Evolutionary conservation across 1,284 basidiomycete species (phyloP).

Genomic region (Clitocybe nebularis): DNA sequence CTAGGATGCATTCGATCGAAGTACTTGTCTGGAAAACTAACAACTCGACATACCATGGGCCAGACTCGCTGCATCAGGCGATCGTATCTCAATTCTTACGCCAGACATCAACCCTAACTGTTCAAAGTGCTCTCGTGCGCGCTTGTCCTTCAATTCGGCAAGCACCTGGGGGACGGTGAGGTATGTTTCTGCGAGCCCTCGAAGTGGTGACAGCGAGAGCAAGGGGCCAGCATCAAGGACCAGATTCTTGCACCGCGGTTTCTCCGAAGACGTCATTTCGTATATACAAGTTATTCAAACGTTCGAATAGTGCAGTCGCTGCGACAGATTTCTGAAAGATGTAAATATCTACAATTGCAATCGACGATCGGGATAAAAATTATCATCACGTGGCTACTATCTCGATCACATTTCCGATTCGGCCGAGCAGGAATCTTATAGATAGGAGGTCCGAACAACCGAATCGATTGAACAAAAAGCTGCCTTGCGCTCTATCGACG

Average conservation of each 20-base stretch:
- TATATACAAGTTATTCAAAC: conserved; percentile 12
- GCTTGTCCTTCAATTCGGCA: conserved; percentile 83
- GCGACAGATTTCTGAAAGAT: no score
- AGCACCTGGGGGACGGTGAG: conserved; percentile 88
- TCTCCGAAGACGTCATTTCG: conserved; percentile 19
- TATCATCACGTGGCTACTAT: conserved; percentile 14
- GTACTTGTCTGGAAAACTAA: conserved; percentile 5
- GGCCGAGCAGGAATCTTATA: conserved; percentile 14
- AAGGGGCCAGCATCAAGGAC: conserved; percentile 92
- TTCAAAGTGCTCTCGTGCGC: conserved; percentile 83
- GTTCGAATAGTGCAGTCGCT: no score
- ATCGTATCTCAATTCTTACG: conserved; percentile 70
- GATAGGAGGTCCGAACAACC: conserved; percentile 14
- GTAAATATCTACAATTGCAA: no score
- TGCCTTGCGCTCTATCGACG: conserved; percentile 4
- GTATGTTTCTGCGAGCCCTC: conserved; percentile 79
- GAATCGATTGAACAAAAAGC: conserved; percentile 16
- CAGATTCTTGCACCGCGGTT: conserved; percentile 66
- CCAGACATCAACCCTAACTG: conserved; percentile 70
- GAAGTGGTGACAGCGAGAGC: conserved; percentile 80
- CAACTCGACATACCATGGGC: conserved; percentile 61
- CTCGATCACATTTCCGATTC: conserved; percentile 8
- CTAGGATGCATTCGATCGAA: conserved; percentile 35
- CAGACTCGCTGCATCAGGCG: conserved; percentile 71
- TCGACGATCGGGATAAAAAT: conserved; percentile 18